Evolutionary conservation across 225 moss, liverwort and hornwort species (phyloP).

Genomic region (Bryoerythrophyllum caledonicum): DNA sequence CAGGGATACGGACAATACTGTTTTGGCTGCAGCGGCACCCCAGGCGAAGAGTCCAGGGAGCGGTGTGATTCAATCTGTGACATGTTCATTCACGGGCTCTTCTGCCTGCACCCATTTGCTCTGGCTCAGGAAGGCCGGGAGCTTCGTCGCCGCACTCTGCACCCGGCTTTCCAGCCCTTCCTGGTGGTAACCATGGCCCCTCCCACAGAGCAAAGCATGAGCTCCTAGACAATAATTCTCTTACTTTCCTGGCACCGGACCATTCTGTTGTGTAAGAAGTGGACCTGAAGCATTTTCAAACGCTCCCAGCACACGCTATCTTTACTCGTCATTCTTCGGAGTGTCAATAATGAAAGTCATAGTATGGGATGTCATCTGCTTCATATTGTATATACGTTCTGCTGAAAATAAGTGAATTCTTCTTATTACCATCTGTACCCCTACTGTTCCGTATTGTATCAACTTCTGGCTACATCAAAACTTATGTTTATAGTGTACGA

Average conservation of each 20-base stretch:
- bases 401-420: not conserved
- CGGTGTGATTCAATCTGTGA: conserved; percentile 62
- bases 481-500: no score
- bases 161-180: conserved; percentile 55
- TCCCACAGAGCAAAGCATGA: conserved; percentile 61
- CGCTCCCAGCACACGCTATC: not conserved
- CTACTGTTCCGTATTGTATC: not conserved
- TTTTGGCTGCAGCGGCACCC: conserved; percentile 60
- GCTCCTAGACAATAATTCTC: conserved; percentile 19
- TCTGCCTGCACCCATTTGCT: conserved; percentile 60
- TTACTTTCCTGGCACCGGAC: not conserved
- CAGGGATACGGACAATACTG: conserved; percentile 71
- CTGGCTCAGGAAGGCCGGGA: conserved; percentile 91
- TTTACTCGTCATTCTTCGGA: not conserved
- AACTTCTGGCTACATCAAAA: no score
- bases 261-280: not conserved
- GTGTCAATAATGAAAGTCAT: not conserved
- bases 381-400: not conserved
- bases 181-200: conserved; percentile 49
- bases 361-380: not conserved
- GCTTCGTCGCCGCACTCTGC: conserved; percentile 72
- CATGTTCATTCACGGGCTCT: conserved; percentile 51
- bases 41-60: conserved; percentile 59
- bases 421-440: no score
- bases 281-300: not conserved